Conservation (phyloP, 1,284 basidiomycete genomes). For the Ceratobasidium sp. region DNA sequence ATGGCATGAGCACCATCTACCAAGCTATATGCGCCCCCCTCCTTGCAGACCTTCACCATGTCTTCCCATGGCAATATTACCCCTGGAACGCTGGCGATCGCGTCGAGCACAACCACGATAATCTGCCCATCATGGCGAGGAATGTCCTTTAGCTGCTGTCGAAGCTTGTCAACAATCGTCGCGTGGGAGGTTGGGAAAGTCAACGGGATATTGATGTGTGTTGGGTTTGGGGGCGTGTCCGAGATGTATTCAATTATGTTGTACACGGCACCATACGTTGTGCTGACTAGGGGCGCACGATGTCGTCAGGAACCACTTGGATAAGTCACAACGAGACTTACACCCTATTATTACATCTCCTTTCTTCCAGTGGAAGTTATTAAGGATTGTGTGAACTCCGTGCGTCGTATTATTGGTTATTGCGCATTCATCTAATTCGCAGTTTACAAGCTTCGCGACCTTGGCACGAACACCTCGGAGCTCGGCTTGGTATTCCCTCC, state of each 20-base stretch:
- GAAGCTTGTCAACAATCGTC: conserved; percentile 65
- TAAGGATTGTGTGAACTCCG: conserved; percentile 69
- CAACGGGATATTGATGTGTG: conserved; percentile 60
- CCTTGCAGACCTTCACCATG: conserved; percentile 71
- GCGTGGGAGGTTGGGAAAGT: conserved; percentile 70
- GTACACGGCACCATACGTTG: conserved; percentile 69
- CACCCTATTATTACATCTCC: conserved; percentile 61
- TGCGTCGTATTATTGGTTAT: conserved; percentile 70
- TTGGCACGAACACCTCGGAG: conserved; percentile 58
- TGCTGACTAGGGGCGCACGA: conserved; percentile 58
- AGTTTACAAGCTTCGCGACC: conserved; percentile 67
- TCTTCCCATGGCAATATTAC: conserved; percentile 80
- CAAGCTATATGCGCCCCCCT: conserved; percentile 71
- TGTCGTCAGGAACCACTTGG: background rate
- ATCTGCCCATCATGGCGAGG: conserved; percentile 55
- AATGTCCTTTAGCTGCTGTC: conserved; percentile 54
- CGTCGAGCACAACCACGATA: conserved; percentile 77
- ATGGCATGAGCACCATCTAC: conserved; percentile 88
- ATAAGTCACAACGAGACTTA: conserved; percentile 46
- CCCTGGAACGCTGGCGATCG: conserved; percentile 74
- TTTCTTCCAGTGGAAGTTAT: conserved; percentile 64
- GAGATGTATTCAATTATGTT: conserved; percentile 65
- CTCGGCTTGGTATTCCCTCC: conserved; percentile 55
- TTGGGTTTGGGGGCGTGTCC: conserved; percentile 64
- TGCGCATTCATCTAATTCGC: conserved; percentile 67